A percentile compares a stretch with the other conserved stretches of the same genome.
phyloP scores from a whole-genome alignment of 257 asterid species.

The Capsicum chinense region DNA sequence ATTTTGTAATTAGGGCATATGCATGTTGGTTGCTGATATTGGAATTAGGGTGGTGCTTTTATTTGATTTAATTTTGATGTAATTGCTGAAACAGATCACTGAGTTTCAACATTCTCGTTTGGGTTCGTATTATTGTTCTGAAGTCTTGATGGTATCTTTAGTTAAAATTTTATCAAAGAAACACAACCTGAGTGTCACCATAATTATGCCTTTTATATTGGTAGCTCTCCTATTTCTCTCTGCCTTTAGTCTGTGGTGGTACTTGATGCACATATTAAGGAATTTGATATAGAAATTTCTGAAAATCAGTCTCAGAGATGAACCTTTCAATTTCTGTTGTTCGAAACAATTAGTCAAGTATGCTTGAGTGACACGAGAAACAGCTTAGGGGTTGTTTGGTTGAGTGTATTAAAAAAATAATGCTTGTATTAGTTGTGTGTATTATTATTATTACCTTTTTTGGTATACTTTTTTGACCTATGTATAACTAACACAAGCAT shows the following conservation, averaged over 20 bases:
- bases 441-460: too few relatives aligned
- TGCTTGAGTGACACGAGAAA: too few relatives aligned
- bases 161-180: background rate
- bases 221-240: background rate
- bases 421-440: too few relatives aligned
- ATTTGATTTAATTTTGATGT: background rate
- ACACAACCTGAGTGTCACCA: background rate
- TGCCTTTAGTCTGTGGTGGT: background rate
- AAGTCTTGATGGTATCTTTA: background rate
- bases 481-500: too few relatives aligned
- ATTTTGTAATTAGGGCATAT: background rate
- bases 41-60: background rate
- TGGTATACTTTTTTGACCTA: too few relatives aligned
- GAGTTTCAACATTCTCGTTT: background rate
- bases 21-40: background rate
- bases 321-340: background rate
- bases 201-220: background rate
- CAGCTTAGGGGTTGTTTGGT: too few relatives aligned
- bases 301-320: too few relatives aligned
- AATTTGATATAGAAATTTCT: background rate
- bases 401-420: too few relatives aligned
- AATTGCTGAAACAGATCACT: background rate
- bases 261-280: background rate
- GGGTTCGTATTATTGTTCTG: background rate
- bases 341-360: too few relatives aligned